Base-by-base conservation (phyloP, 75 land plant genomes). In the Pseudotsuga menziesii region DNA sequence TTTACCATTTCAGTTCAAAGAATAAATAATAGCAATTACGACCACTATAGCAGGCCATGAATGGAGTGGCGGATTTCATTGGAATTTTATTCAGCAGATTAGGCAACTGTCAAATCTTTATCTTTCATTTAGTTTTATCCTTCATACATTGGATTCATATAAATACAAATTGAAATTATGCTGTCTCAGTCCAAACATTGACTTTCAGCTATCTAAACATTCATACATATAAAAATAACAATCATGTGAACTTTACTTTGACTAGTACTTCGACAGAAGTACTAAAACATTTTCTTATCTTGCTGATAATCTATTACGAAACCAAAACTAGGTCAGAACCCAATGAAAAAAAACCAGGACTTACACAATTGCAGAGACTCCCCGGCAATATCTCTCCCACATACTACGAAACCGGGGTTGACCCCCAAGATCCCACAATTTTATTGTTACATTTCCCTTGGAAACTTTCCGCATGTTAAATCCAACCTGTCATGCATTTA, bases 341-440 rank as follows among this genome's bases (percentile, higher is more conserved):
- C 54, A 48, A 48, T 48, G 11, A 48, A 48, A 48, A 48, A 11
- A 9, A 11, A 9, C 9, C 2, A 48, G 2, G 11, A 11, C 96
- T 73, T 95, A 95, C 98, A 95, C 97, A 84, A 95, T 95, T 58
- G 97, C 98, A 73, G 94, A 91, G 61, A 95, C 97, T 57, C 91
- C 93, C 76, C 97, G 98, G 57, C 97, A 93, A 69, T 95, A 93
- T 75, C 97, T 75, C 84, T 95, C 98, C 98, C 98, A 95, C 97
- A 95, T 95, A 54, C 92, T 95, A 44, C 98, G 93, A 71, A 95
- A 95, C 74, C 98, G 89, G 4, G 98, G 98, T 76, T 93, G 98
- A 66, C 98, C 98, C 59, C 98, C 98, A 78, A 93, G 89, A 89
- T 95, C 98, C 98, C 98, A 95, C 69, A 95, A 77, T 77, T 95